Evolutionary conservation across 352 stramenopile species (phyloP).

Genomic region (Sclerospora graminicola): DNA sequence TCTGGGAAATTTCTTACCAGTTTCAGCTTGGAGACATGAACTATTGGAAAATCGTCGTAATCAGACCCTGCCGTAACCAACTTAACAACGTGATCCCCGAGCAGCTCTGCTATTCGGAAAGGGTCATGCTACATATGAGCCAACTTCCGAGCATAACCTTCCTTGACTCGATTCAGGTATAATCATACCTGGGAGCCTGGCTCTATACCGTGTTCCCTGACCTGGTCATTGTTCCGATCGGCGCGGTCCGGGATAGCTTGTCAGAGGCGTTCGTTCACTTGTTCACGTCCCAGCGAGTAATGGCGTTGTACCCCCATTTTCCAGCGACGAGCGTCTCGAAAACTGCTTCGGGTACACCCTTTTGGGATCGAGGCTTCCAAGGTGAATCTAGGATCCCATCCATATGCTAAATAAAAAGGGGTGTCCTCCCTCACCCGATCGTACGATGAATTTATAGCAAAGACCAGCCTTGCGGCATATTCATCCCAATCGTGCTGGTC

Average conservation of each 20-base stretch:
- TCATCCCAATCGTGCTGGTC: slow-evolving; percentile 4
- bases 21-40: background rate
- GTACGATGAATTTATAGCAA: slow-evolving; percentile 2
- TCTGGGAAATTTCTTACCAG: background rate
- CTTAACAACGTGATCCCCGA: background rate
- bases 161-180: background rate
- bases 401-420: background rate
- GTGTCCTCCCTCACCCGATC: slow-evolving; percentile 1
- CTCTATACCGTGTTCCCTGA: background rate
- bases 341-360: background rate
- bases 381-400: background rate
- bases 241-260: background rate
- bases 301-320: background rate
- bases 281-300: no score
- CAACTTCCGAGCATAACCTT: background rate
- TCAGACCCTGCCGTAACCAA: background rate
- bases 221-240: background rate
- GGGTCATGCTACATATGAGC: background rate
- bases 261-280: no score
- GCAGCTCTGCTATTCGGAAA: background rate
- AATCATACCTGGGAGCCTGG: background rate
- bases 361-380: background rate
- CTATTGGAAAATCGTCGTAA: background rate
- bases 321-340: background rate
- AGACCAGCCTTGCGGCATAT: slow-evolving; percentile 5